These are phyloP conservation scores for Lachancea dasiensis DNA, from an alignment of 805 yeast species.

Conservation along the genomic window DNA sequence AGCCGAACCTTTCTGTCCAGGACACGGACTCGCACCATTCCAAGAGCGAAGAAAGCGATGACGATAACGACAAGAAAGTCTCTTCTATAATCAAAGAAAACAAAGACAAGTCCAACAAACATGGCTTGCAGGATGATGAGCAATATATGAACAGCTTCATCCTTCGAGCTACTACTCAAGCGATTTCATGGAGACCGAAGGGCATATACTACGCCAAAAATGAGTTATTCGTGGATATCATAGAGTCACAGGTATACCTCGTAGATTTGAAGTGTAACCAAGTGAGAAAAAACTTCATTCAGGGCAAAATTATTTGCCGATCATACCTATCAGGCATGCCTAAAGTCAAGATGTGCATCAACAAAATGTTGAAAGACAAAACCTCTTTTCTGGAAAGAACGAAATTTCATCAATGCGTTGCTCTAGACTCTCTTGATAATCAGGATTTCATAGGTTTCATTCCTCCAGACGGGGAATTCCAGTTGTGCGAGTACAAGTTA, in stretches of 20 bases:
- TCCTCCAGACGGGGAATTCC: constrained; percentile 88
- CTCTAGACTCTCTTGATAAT: constrained; percentile 54
- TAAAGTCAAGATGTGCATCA: constrained; percentile 63
- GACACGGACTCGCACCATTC: constrained; percentile 25
- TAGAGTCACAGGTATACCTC: constrained; percentile 65
- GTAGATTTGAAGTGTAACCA: constrained; percentile 55
- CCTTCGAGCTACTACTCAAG: constrained; percentile 67
- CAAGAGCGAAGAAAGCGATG: constrained; percentile 7
- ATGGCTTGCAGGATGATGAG: constrained; percentile 13
- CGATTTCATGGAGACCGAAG: constrained; percentile 87
- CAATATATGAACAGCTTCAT: constrained; percentile 61
- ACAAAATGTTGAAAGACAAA: constrained; percentile 49
- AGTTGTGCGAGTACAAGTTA: constrained; percentile 40
- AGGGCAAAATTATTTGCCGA: constrained; percentile 67
- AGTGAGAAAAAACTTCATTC: constrained; percentile 59
- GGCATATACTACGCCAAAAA: constrained; percentile 84
- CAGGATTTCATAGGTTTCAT: constrained; percentile 54
- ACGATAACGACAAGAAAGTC: constrained; percentile 10
- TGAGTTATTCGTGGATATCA: constrained; percentile 83
- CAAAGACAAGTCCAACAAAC: constrained; percentile 4
- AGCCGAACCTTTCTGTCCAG: constrained; percentile 37
- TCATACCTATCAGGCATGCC: constrained; percentile 92
- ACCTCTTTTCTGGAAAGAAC: constrained; percentile 51
- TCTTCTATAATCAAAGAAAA: constrained; percentile 8
- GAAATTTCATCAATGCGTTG: constrained; percentile 86